Base-by-base conservation (phyloP, 2,329 filamentous ascomycete genomes). In the Fusarium goolgardi region DNA sequence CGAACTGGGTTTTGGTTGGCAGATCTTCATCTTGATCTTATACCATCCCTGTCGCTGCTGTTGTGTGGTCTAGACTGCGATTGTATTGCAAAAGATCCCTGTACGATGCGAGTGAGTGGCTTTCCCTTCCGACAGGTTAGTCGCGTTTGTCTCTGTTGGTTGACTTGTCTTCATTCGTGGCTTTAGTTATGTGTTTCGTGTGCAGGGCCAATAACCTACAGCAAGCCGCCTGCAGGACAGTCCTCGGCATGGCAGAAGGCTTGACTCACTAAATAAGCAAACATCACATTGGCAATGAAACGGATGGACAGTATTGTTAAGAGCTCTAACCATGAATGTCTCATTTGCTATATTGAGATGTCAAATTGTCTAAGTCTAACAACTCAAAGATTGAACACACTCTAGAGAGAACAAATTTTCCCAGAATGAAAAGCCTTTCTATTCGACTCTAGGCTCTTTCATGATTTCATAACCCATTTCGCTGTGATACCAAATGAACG, bases 11-110 rank as follows among this genome's bases (percentile, higher is more conserved):
- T 21, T 21, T 39, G 40, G 21, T 51, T 35, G 52, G 58, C 40
- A 67, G 63, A 67, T 64, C 58, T 55, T 52, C 47, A 67, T 67
- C 53, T 55, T 52, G 44, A 55, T 59, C 63, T 59, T 55, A 29
- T 37, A 8, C 21, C 20, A 59, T 55, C 60, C 62, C 44, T 52
- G 62, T 32, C 20, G 12, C 25, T 31, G 25, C 32, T 57, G 49
- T 51, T 50, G 49, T n/a, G n/a, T n/a, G 32, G 49, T 15, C 61
- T 61, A 51, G 63, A 50, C 63, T 55, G 18, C 29, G 6, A 31
- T 31, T 31, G 43, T 45, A 35, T 51, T 31, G 56, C 62, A 65
- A 65, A 65, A 66, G 40, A 39, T 53, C 57, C 52, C 29, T 64
- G 59, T 64, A 40, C 29, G 21, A 44, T 51, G 45, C 18, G 6